phyloP scores from a whole-genome alignment of 768 basidiomycete species.

The Roridomyces roridus region DNA sequence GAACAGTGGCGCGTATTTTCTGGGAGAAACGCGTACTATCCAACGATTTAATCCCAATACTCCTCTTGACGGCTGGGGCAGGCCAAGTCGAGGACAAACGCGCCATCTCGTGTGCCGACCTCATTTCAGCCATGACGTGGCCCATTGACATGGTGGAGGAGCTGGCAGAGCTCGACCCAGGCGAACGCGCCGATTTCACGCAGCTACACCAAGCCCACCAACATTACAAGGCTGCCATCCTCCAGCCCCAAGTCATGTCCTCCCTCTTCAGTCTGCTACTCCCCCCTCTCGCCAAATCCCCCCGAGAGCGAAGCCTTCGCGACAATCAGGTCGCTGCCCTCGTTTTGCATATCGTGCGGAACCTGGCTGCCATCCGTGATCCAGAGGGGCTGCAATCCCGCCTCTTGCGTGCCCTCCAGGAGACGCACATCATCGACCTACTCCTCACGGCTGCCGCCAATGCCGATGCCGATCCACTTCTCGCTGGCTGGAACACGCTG shows the following conservation, averaged over 20 bases:
- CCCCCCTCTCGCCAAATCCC: slow-evolving; percentile 75
- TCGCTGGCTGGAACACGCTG: slow-evolving; percentile 87
- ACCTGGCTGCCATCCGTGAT: slow-evolving; percentile 94
- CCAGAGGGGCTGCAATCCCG: slow-evolving; percentile 36
- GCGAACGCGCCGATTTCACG: slow-evolving; percentile 88
- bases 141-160: slow-evolving; percentile 96
- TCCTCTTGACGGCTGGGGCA: slow-evolving; percentile 80
- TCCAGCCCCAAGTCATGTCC: slow-evolving; percentile 71
- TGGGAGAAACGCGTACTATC: slow-evolving; percentile 86
- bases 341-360: slow-evolving; percentile 87
- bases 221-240: slow-evolving; percentile 85
- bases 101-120: slow-evolving; percentile 83
- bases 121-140: slow-evolving; percentile 98
- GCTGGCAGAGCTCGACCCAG: slow-evolving; percentile 85
- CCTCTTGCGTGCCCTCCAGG: slow-evolving; percentile 49
- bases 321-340: slow-evolving; percentile 90
- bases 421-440: slow-evolving; percentile 75
- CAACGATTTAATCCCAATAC: slow-evolving; percentile 88
- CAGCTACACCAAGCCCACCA: slow-evolving; percentile 81
- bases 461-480: slow-evolving; percentile 73
- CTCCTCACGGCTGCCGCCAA: slow-evolving; percentile 88
- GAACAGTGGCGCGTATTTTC: slow-evolving; percentile 93
- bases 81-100: slow-evolving; percentile 82
- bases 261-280: slow-evolving; percentile 78
- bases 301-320: slow-evolving; percentile 73